Percentiles rank a stretch among this genome's conserved stretches.
Evolutionary conservation across 2,329 filamentous ascomycete genomes (phyloP).

Genomic region (Alternaria infectoria): DNA sequence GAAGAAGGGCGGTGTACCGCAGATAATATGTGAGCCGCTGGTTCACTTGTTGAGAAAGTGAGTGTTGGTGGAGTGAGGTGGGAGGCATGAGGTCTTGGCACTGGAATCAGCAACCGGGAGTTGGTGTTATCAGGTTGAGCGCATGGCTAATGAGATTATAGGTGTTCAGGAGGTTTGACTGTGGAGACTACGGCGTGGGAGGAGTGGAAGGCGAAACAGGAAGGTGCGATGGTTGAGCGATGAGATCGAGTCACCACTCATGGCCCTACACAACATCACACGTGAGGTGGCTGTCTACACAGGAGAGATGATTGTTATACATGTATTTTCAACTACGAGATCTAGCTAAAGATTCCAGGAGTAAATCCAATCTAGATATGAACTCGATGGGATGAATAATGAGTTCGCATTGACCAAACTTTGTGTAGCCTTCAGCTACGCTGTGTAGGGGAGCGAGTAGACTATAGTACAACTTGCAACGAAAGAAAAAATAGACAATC

Average conservation of each 20-base stretch:
- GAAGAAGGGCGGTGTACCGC: slow-evolving; percentile 47
- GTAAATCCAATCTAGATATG: not conserved
- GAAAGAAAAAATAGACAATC: slow-evolving; percentile 4
- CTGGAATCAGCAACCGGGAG: not conserved
- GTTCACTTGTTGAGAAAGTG: slow-evolving; percentile 65
- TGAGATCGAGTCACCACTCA: not conserved
- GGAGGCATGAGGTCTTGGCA: slow-evolving; percentile 4
- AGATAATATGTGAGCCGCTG: slow-evolving; percentile 62
- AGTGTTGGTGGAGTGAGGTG: slow-evolving; percentile 32
- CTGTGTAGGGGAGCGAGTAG: not conserved
- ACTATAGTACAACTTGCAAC: slow-evolving; percentile 27
- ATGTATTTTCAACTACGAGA: not conserved
- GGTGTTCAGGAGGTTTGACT: slow-evolving; percentile 61
- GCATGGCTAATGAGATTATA: slow-evolving; percentile 24
- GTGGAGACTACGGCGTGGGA: slow-evolving; percentile 70
- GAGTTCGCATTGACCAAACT: not conserved
- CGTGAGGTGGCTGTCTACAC: not conserved
- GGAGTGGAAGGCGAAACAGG: slow-evolving; percentile 45
- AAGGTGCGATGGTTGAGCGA: not conserved
- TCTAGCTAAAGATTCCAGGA: not conserved
- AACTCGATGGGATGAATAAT: slow-evolving; percentile 4
- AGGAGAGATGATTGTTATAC: not conserved
- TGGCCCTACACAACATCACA: not conserved
- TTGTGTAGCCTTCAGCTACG: not conserved
- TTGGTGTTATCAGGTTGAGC: not conserved